Evolutionary conservation across 331 rosid species (phyloP).

Genomic region (Malus hybrid): DNA sequence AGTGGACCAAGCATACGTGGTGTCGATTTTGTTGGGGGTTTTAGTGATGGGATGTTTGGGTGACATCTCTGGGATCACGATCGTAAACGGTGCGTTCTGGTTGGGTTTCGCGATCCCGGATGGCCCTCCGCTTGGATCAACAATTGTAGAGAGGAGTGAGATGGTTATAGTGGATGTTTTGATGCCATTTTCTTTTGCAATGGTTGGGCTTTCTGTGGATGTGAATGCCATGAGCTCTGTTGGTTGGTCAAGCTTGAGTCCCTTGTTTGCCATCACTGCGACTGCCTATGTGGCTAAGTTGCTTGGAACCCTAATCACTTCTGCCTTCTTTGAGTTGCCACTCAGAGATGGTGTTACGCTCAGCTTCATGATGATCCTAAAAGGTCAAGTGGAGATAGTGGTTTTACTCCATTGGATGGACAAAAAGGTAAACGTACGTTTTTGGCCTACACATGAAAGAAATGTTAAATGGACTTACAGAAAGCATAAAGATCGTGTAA

Average conservation of each 20-base stretch:
- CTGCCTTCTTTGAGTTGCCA: slow-evolving; percentile 37
- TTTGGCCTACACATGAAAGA: no score
- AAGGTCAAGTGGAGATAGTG: slow-evolving; percentile 60
- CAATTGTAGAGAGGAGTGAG: slow-evolving; percentile 31
- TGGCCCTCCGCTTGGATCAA: slow-evolving; percentile 64
- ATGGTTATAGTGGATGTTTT: slow-evolving; percentile 37
- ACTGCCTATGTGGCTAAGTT: slow-evolving; percentile 41
- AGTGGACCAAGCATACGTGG: slow-evolving; percentile 27
- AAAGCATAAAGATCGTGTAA: no score
- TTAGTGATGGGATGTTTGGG: slow-evolving; percentile 42
- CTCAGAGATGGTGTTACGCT: slow-evolving; percentile 43
- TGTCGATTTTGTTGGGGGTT: slow-evolving; percentile 30
- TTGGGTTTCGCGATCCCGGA: slow-evolving; percentile 57
- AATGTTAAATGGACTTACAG: no score
- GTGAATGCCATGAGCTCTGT: slow-evolving; percentile 17
- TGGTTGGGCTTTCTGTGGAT: slow-evolving; percentile 47
- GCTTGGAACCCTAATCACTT: slow-evolving; percentile 19
- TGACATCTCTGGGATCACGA: slow-evolving; percentile 50
- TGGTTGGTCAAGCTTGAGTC: slow-evolving; percentile 38
- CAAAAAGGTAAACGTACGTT: slow-evolving; percentile 36
- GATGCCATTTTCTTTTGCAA: slow-evolving; percentile 49
- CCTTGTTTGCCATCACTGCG: slow-evolving; percentile 34
- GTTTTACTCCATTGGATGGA: slow-evolving; percentile 60
- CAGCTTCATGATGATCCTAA: slow-evolving; percentile 50
- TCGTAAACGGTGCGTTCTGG: slow-evolving; percentile 59